phyloP scores from a whole-genome alignment of 164 flowering plant genomes.

The Liriodendron chinense region DNA sequence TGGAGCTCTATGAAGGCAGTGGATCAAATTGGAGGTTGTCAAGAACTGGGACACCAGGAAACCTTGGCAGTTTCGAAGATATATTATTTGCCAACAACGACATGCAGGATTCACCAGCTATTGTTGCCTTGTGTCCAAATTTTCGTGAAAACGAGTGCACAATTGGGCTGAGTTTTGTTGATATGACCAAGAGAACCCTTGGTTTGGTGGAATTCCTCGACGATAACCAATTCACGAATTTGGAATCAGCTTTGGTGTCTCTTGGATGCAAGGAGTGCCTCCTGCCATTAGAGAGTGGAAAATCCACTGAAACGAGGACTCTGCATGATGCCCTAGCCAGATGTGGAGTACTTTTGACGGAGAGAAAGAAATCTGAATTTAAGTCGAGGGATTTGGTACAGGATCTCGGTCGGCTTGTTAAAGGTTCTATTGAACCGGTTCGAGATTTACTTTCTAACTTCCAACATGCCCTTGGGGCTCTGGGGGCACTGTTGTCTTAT shows the following conservation, averaged over 20 bases:
- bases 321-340: constrained; percentile 67
- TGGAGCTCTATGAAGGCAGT: constrained; percentile 96
- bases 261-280: constrained; percentile 97
- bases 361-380: constrained; percentile 81
- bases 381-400: constrained; percentile 77
- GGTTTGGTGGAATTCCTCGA: constrained; percentile 92
- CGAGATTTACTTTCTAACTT: constrained; percentile 71
- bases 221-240: constrained; percentile 89
- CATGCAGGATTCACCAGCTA: constrained; percentile 89
- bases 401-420: constrained; percentile 86
- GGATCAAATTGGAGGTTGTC: constrained; percentile 89
- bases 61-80: constrained; percentile 91
- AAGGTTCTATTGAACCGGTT: constrained; percentile 82
- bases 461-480: constrained; percentile 73
- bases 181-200: constrained; percentile 68
- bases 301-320: constrained; percentile 47
- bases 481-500: constrained; percentile 76
- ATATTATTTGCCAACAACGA: constrained; percentile 91
- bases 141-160: constrained; percentile 69
- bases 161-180: constrained; percentile 74
- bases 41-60: constrained; percentile 89
- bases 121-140: constrained; percentile 56
- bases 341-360: constrained; percentile 87
- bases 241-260: constrained; percentile 85
- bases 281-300: constrained; percentile 61